These are phyloP conservation scores for Stephania cephalantha DNA, from an alignment of 164 flowering plant genomes.

Conservation along the genomic window DNA sequence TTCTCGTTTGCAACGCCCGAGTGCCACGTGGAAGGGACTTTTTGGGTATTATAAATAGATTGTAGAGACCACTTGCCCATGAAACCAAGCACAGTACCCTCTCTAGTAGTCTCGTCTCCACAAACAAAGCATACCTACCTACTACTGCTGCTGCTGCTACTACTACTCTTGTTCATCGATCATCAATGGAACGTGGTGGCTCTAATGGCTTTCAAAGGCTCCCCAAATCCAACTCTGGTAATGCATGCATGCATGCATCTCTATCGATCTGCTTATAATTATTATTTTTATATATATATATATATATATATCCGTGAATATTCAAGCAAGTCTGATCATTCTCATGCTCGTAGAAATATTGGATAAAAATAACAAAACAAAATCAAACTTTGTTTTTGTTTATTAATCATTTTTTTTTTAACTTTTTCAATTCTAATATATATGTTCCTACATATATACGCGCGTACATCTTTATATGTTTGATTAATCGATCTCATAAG, in stretches of 20 bases:
- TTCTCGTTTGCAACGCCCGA: constrained; percentile 5
- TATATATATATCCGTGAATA: too few species aligned
- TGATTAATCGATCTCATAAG: too few species aligned
- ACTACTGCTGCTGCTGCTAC: too few species aligned
- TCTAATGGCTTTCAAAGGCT: constrained; percentile 3
- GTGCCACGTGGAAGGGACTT: constrained; percentile 3
- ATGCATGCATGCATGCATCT: neutral
- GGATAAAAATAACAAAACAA: too few species aligned
- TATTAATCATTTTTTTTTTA: too few species aligned
- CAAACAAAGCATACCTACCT: neutral
- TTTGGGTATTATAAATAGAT: neutral
- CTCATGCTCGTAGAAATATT: too few species aligned
- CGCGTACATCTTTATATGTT: too few species aligned
- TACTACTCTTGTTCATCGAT: neutral
- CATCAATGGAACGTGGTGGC: constrained; percentile 3
- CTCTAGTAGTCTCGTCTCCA: neutral
- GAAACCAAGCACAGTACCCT: neutral
- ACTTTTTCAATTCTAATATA: too few species aligned
- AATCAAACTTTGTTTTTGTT: too few species aligned
- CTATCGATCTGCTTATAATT: neutral
- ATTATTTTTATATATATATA: too few species aligned
- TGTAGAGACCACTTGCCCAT: neutral
- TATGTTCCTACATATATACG: too few species aligned
- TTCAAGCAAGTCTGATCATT: too few species aligned
- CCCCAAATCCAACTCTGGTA: constrained; percentile 10